These are phyloP conservation scores for Parmelia sp. DNA, from an alignment of 495 filamentous ascomycete genomes.

Conservation along the genomic window DNA sequence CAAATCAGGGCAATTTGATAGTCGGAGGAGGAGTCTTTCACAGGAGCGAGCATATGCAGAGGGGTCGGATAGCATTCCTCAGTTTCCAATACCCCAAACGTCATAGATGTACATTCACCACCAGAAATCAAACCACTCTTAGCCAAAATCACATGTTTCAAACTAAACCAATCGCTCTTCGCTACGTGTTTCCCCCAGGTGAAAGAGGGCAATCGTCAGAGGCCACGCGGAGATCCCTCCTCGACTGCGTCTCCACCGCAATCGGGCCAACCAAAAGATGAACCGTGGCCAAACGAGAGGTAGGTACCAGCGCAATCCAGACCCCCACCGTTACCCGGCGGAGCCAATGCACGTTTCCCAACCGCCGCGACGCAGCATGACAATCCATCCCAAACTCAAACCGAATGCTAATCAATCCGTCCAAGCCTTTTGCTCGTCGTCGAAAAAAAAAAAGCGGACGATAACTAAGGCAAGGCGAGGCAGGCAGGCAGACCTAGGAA, in stretches of 20 bases:
- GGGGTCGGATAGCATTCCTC: background rate
- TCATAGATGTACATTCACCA: background rate
- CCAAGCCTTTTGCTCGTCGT: background rate
- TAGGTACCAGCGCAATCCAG: no score
- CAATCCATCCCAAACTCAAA: background rate
- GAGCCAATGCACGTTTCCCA: background rate
- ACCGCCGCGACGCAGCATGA: background rate
- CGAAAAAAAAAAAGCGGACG: background rate
- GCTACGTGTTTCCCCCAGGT: background rate
- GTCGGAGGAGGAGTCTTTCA: no score
- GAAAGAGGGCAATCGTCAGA: background rate
- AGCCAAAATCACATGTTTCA: background rate
- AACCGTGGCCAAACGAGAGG: background rate
- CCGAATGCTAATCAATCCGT: background rate
- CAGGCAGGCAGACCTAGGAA: no score
- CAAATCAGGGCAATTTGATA: background rate
- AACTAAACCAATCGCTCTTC: background rate
- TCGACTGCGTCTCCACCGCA: background rate
- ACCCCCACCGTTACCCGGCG: background rate
- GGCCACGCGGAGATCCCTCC: background rate
- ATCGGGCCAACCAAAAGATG: background rate
- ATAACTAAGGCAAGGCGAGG: no score
- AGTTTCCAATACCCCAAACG: background rate
- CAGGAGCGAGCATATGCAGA: background rate
- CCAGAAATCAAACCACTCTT: background rate